phyloP scores from a whole-genome alignment of 257 asterid genomes.

The Penstemon newberryi region DNA sequence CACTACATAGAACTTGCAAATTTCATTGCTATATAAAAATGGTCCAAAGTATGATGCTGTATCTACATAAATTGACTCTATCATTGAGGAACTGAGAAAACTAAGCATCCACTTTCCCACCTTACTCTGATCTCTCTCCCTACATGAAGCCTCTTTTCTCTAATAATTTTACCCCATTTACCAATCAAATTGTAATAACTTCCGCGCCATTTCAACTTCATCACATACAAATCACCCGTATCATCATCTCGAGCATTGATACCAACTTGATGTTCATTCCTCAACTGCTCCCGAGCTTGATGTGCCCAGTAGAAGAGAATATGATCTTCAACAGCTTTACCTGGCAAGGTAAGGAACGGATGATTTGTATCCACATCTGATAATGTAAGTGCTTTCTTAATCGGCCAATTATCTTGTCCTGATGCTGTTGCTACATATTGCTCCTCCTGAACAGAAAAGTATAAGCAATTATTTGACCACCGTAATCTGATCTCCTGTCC shows the following conservation, averaged over 20 bases:
- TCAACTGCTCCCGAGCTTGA: conserved; percentile 67
- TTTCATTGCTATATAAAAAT: background rate
- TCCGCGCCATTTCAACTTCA: conserved; percentile 79
- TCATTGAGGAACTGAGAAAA: conserved; percentile 62
- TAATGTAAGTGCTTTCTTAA: conserved; percentile 72
- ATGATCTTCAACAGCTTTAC: conserved; percentile 81
- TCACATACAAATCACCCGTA: conserved; percentile 64
- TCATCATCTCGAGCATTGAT: conserved; percentile 75
- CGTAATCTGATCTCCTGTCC: conserved; percentile 72
- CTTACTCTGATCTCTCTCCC: conserved; percentile 73
- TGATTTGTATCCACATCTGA: conserved; percentile 86
- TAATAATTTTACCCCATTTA: conserved; percentile 78
- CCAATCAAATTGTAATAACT: conserved; percentile 83
- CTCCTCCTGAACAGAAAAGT: conserved; percentile 75
- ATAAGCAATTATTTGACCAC: conserved; percentile 68
- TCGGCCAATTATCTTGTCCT: conserved; percentile 70
- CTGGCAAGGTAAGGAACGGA: conserved; percentile 85
- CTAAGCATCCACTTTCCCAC: conserved; percentile 70
- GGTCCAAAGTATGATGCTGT: conserved; percentile 27
- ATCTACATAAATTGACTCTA: conserved; percentile 22
- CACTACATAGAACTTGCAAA: conserved; percentile 3
- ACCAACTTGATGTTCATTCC: conserved; percentile 65
- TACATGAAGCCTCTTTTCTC: conserved; percentile 66
- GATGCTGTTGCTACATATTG: conserved; percentile 44
- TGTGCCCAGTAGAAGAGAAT: conserved; percentile 65